phyloP scores from a whole-genome alignment of 1,284 basidiomycete species.

The Laetiporus sulphureus region DNA sequence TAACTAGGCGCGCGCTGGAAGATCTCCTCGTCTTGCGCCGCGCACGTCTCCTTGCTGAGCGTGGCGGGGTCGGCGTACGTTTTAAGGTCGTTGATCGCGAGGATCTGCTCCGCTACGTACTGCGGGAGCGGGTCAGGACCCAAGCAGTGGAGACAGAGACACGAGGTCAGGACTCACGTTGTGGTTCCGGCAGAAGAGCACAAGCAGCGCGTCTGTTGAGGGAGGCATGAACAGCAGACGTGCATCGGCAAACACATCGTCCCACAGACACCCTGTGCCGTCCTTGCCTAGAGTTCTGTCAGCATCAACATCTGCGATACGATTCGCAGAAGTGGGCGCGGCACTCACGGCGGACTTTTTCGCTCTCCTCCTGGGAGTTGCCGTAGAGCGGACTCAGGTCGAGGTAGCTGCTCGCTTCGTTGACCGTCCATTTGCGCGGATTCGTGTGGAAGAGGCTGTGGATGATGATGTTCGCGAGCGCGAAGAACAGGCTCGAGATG shows the following conservation, averaged over 20 bases:
- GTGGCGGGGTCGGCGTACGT: slow-evolving; percentile 32
- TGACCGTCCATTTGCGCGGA: slow-evolving; percentile 45
- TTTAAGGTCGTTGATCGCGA: slow-evolving; percentile 61
- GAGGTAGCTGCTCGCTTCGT: slow-evolving; percentile 69
- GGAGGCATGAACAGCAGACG: slow-evolving; percentile 75
- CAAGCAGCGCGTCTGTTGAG: slow-evolving; percentile 56
- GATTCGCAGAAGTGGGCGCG: neutral
- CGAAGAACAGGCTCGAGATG: slow-evolving; percentile 67
- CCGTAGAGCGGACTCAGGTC: slow-evolving; percentile 77
- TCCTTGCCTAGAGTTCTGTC: slow-evolving; percentile 30
- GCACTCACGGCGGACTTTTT: slow-evolving; percentile 15
- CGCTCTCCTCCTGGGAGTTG: slow-evolving; percentile 36
- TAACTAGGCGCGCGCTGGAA: slow-evolving; percentile 73
- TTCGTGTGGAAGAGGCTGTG: slow-evolving; percentile 70
- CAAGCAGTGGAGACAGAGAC: neutral
- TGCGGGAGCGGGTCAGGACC: slow-evolving; percentile 20
- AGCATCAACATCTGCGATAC: neutral
- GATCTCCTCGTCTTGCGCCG: slow-evolving; percentile 63
- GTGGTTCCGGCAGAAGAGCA: slow-evolving; percentile 68
- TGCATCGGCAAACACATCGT: slow-evolving; percentile 65
- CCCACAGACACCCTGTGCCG: slow-evolving; percentile 57
- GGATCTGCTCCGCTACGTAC: slow-evolving; percentile 67
- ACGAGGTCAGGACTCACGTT: slow-evolving; percentile 43
- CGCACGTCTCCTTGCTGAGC: slow-evolving; percentile 24
- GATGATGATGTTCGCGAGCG: slow-evolving; percentile 72